Evolutionary conservation across 805 yeast genomes (phyloP), one percentile per base, ranked within the genome.

Genomic region (Candida khao-thaluensis): DNA sequence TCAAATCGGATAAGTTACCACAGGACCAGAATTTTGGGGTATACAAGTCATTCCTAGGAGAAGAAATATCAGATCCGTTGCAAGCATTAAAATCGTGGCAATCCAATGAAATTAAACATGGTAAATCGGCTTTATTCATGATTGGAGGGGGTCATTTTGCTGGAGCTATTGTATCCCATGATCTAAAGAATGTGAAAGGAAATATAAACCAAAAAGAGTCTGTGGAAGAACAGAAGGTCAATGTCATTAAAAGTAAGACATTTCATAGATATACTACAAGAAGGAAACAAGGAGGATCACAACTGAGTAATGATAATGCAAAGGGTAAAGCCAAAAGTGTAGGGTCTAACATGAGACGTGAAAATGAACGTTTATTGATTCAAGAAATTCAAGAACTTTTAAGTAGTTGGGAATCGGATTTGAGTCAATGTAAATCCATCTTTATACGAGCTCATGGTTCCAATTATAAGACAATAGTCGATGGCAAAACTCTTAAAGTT

Each of bases 101-200:
- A 7, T 36, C 42, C 14, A 12, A 37, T 49, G 44, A 30, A 28
- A 47, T 30, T n/a, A 54, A 50, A 3, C 44, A 52, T 0, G 63
- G 65, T 3, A 71, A 72, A 31, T 85, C 95, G 4, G 95, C 95
- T 0, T 60, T 93, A 9, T 76, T 93, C 49, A 87, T 93, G 96
- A 77, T 93, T 38, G 97, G 97, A 11, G 97, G 98, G 30, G 99
- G 99, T 29, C 97, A 93, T 64, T 93, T 93, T 68, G 96, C 98
- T 0, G 99, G 93, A 14, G 96, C 96, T 0, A 84, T 93, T 30
- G 72, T 93, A 7, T 79, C 88, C 1, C 97, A 90, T 53, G 69
- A 69, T 35, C 82, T 77, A 17, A 66, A 68, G 36, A 69, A 67
- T 27, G 71, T 74, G 2, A 75, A 74, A 47, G 87, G 88, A 2